Evolutionary conservation across 768 basidiomycete genomes (phyloP).

Genomic region (Erythrobasidium yunnanense): DNA sequence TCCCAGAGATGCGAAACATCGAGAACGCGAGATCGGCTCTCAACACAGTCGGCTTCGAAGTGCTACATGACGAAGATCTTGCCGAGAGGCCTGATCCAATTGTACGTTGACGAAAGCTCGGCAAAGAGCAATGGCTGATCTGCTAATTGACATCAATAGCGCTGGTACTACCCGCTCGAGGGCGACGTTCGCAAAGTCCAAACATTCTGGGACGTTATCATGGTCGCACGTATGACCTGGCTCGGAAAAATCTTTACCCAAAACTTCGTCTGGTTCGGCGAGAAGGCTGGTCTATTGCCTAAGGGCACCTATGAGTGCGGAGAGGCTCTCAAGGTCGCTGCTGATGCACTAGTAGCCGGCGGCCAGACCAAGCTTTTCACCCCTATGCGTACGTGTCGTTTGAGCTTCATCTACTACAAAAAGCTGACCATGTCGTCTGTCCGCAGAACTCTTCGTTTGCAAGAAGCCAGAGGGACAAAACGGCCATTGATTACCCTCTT

Average conservation of each 20-base stretch:
- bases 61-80: constrained; percentile 86
- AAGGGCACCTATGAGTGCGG: constrained; percentile 87
- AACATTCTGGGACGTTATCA: constrained; percentile 80
- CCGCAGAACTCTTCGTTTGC: constrained; percentile 25
- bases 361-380: constrained; percentile 58
- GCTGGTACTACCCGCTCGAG: constrained; percentile 96
- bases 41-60: constrained; percentile 67
- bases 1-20: constrained; percentile 88
- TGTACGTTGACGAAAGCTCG: constrained; percentile 9
- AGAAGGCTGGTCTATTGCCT: constrained; percentile 67
- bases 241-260: constrained; percentile 75
- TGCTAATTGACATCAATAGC: constrained; percentile 39
- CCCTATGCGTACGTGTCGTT: constrained; percentile 22
- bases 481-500: no score
- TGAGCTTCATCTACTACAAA: not conserved
- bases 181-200: constrained; percentile 87
- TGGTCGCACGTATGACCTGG: constrained; percentile 80
- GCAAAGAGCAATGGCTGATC: not conserved
- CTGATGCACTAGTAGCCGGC: constrained; percentile 63
- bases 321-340: constrained; percentile 76
- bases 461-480: constrained; percentile 12
- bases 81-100: constrained; percentile 67
- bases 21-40: constrained; percentile 62
- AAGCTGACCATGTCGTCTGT: not conserved
- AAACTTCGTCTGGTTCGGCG: constrained; percentile 62